phyloP scores from a whole-genome alignment of 441 rosid species.

The Corymbia calophylla region DNA sequence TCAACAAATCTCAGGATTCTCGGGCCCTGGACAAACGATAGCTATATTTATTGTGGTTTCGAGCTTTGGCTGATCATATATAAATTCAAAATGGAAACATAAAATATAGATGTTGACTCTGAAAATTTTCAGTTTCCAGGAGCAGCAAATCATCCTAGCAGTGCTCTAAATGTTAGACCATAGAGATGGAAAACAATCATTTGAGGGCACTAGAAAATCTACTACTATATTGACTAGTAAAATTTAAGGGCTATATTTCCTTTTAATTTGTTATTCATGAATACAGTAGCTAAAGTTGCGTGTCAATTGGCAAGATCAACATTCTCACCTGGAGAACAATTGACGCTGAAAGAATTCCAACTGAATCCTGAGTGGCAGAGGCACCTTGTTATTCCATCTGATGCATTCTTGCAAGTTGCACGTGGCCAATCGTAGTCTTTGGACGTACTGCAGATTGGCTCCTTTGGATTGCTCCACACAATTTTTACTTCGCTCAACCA shows the following conservation, averaged over 20 bases:
- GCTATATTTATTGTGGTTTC: neutral
- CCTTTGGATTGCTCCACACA: neutral
- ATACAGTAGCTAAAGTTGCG: neutral
- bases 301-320: neutral
- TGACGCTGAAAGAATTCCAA: neutral
- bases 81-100: too few species aligned
- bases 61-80: too few species aligned
- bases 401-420: neutral
- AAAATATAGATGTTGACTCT: too few species aligned
- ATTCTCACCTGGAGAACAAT: neutral
- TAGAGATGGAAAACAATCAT: too few species aligned
- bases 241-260: too few species aligned
- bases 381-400: neutral
- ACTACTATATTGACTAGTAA: too few species aligned
- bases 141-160: neutral
- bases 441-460: neutral
- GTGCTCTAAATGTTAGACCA: neutral
- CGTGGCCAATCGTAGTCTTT: neutral
- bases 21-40: rapidly evolving
- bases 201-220: neutral
- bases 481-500: too few species aligned
- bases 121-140: too few species aligned
- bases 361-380: neutral
- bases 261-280: neutral
- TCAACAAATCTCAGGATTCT: rapidly evolving